Base-by-base conservation (phyloP, 2,329 filamentous ascomycete genomes). In the Tolypocladium capitatum region DNA sequence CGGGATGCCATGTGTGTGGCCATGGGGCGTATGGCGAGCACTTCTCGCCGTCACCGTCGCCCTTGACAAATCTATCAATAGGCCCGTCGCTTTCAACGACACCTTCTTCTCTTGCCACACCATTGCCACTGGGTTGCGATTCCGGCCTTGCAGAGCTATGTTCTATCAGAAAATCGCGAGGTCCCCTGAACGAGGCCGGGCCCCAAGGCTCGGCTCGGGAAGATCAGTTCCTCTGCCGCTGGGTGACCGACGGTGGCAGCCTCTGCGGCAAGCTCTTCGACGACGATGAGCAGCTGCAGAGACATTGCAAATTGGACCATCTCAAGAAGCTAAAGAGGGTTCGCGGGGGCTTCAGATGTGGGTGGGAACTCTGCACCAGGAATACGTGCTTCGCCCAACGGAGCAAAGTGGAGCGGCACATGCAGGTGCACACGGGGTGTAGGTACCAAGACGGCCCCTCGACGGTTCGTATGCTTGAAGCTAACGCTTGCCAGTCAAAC, bases 381-480 rank as follows among this genome's bases (percentile, higher is more conserved):
- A 64, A 71, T 33, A 67, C 68, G 5, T 70, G 72, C 16, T 82
- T 82, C 52, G 69, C 68, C 2, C 77, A 80, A 55, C 70, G 76
- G 55, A 79, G 76, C 58, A 83, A 84, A 57, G 67, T 83, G 18
- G 78, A 81, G 53, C 68, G 80, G 41, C 80, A 84, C 56, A 72
- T 83, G 61, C 78, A 81, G 54, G 78, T 75, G 2, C 80, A 84
- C 58, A 83, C 80, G 16, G 77, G 77, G 46, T 76, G 77, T 80
- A 64, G 68, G 77, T 68, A 16, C 8, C 40, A 18, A 21, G 42
- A 27, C 2, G 16, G 3, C 34, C 18, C 7, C 13, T 28, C 7
- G 16, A 16, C 8, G 38, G 30, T 42, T 18, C 16, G 13, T 30
- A 18, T 28, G 24, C 31, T 36, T 49, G 52, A 27, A 16, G n/a